Conservation (phyloP, 495 filamentous ascomycete genomes). For the Aspergillus saccharolyticus region DNA sequence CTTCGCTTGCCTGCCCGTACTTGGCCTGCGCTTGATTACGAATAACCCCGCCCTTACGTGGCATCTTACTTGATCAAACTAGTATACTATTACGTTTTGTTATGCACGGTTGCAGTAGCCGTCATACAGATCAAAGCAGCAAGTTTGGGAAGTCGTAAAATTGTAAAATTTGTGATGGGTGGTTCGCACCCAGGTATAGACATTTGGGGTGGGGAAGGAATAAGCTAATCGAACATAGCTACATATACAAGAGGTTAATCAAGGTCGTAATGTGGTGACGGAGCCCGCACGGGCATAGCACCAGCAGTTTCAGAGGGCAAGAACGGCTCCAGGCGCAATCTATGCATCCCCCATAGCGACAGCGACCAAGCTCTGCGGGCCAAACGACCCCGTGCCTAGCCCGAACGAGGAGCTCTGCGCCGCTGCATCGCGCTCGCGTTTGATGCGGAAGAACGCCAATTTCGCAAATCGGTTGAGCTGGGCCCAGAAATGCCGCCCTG, state of each 20-base stretch:
- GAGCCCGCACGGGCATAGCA: too few species aligned
- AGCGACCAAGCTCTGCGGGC: slow-evolving; percentile 36
- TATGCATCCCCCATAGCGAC: slow-evolving; percentile 37
- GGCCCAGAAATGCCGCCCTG: slow-evolving; percentile 89
- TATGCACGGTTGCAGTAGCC: too few species aligned
- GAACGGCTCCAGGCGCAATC: too few species aligned
- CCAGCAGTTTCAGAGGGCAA: too few species aligned
- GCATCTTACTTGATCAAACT: too few species aligned
- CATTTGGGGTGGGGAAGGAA: background rate
- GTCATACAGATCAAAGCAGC: too few species aligned
- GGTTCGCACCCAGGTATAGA: background rate
- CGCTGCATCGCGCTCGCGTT: slow-evolving; percentile 54
- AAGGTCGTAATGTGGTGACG: background rate
- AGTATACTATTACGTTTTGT: too few species aligned
- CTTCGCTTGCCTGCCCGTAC: too few species aligned
- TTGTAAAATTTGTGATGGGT: background rate
- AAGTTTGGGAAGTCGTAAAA: too few species aligned
- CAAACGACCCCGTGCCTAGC: slow-evolving; percentile 14
- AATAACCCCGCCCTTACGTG: too few species aligned
- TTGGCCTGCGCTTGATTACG: too few species aligned
- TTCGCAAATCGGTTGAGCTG: slow-evolving; percentile 83
- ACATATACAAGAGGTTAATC: background rate
- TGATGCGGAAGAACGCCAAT: slow-evolving; percentile 65
- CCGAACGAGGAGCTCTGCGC: slow-evolving; percentile 7
- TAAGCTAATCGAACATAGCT: background rate